Evolutionary conservation across 495 filamentous ascomycete species (phyloP).

Genomic region (Penicillium coffeae): DNA sequence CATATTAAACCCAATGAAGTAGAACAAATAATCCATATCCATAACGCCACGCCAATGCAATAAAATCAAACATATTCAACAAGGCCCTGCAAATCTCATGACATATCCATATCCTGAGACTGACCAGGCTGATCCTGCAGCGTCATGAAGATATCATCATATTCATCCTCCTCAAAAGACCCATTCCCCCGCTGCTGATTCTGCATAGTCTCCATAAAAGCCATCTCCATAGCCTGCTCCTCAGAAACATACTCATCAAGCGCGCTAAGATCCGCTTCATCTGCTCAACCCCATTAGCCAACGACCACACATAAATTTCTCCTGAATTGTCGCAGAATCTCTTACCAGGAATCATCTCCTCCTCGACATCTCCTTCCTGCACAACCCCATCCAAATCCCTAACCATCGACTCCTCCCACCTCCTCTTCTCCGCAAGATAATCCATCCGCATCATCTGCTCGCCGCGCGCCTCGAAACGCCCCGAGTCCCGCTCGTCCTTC

Average conservation of each 20-base stretch:
- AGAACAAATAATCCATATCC: no score
- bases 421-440: conserved; percentile 44
- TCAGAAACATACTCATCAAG: conserved; percentile 34
- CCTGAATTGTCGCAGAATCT: conserved; percentile 8
- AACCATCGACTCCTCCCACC: conserved; percentile 47
- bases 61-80: not conserved
- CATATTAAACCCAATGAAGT: not conserved
- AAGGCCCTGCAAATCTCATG: conserved; percentile 8
- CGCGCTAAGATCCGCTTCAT: conserved; percentile 33
- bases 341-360: conserved; percentile 26
- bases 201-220: conserved; percentile 6
- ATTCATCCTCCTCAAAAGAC: conserved; percentile 53
- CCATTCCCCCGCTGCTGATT: conserved; percentile 10
- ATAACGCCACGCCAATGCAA: conserved; percentile 23
- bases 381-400: conserved; percentile 26
- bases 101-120: conserved; percentile 46
- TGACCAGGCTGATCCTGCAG: conserved; percentile 27
- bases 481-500: conserved; percentile 65
- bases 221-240: conserved; percentile 30
- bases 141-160: conserved; percentile 49
- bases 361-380: conserved; percentile 18
- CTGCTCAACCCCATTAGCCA: conserved; percentile 3
- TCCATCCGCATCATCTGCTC: conserved; percentile 65
- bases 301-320: not conserved
- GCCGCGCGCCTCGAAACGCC: conserved; percentile 62